Conservation (phyloP, 1,284 basidiomycete species). For the Microbotryomycetes sp. region DNA sequence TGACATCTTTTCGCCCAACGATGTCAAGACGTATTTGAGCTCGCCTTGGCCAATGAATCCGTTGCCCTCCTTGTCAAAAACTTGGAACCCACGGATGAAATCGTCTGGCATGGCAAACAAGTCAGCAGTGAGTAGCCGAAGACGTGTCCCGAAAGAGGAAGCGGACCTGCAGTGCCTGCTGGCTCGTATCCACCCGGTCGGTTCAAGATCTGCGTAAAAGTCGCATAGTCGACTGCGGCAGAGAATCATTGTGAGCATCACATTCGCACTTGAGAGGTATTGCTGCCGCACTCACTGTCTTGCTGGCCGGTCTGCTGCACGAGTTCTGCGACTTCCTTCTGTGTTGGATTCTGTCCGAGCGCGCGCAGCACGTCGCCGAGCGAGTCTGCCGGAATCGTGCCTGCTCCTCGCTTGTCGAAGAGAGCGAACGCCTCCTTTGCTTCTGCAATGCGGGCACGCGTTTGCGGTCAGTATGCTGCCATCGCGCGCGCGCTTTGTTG, state of each 20-base stretch:
- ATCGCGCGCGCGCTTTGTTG: not conserved
- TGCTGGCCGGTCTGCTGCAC: constrained; percentile 44
- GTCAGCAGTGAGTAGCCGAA: not conserved
- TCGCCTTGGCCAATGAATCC: constrained; percentile 90
- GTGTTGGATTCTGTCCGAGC: constrained; percentile 95
- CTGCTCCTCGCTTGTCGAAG: constrained; percentile 94
- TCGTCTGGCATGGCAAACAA: constrained; percentile 64
- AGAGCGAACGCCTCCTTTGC: constrained; percentile 45
- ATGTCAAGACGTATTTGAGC: constrained; percentile 89
- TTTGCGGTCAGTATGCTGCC: not conserved
- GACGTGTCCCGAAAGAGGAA: not conserved
- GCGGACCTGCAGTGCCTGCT: constrained; percentile 77
- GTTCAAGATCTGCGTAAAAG: constrained; percentile 85
- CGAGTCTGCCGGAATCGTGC: constrained; percentile 75
- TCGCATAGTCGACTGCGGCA: constrained; percentile 69
- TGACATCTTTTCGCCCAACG: constrained; percentile 93
- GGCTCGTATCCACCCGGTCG: constrained; percentile 95
- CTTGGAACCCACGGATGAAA: constrained; percentile 98
- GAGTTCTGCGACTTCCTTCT: constrained; percentile 86
- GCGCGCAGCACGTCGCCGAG: constrained; percentile 93
- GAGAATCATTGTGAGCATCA: not conserved
- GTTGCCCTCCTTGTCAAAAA: constrained; percentile 97
- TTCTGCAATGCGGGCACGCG: constrained; percentile 8
- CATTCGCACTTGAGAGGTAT: not conserved
- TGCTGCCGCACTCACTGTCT: constrained; percentile 11